Evolutionary conservation across 768 basidiomycete species (phyloP).

Genomic region (Leccinum rimulosum): DNA sequence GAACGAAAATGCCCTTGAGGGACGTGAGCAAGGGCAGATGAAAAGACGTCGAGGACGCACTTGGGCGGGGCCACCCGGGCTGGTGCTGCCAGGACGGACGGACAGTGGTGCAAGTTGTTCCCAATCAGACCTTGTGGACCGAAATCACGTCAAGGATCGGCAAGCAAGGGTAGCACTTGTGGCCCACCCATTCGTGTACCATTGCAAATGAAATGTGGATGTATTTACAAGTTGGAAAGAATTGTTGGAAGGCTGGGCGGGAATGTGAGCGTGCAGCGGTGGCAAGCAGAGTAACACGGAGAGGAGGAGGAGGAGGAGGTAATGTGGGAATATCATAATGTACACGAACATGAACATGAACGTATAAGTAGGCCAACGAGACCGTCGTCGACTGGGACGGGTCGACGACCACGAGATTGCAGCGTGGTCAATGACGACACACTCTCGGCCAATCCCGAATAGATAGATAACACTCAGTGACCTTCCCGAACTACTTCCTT

Average conservation of each 20-base stretch:
- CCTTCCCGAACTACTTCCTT: conserved; percentile 59
- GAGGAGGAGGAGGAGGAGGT: conserved; percentile 1
- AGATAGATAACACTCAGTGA: conserved; percentile 1
- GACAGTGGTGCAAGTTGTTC: conserved; percentile 62
- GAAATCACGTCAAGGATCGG: conserved; percentile 10
- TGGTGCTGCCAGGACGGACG: conserved; percentile 42
- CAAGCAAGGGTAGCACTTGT: not conserved
- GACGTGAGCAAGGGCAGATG: conserved; percentile 1
- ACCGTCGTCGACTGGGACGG: conserved; percentile 10
- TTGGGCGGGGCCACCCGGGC: conserved; percentile 45
- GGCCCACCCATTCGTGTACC: conserved; percentile 52
- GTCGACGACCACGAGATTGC: not conserved
- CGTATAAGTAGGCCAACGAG: not conserved
- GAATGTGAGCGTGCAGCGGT: conserved; percentile 53
- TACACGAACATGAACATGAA: conserved; percentile 14
- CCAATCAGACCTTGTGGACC: conserved; percentile 42
- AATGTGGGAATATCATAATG: not conserved
- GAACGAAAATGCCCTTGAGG: conserved; percentile 73
- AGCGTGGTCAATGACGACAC: conserved; percentile 10
- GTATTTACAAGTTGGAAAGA: conserved; percentile 43
- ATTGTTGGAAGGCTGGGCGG: conserved; percentile 70
- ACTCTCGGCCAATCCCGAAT: conserved; percentile 8
- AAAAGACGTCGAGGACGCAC: conserved; percentile 34
- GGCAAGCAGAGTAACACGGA: conserved; percentile 5
- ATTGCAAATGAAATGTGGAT: conserved; percentile 52